Evolutionary conservation across 495 filamentous ascomycete species (phyloP).

Genomic region (Annulohypoxylon bovei): DNA sequence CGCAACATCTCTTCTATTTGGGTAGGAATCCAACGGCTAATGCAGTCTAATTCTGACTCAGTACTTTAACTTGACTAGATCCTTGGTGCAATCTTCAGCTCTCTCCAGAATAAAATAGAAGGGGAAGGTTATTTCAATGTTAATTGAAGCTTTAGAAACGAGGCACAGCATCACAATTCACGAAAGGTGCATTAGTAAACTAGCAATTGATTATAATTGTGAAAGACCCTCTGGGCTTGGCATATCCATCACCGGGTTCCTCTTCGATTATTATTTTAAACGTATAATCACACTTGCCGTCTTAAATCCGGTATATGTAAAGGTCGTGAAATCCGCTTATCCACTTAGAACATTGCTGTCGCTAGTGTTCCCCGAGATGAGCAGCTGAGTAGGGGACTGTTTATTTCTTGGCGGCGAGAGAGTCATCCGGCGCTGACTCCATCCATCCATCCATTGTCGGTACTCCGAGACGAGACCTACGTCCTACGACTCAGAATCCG

Average conservation of each 20-base stretch:
- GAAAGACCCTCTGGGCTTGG: not conserved
- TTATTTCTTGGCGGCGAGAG: not conserved
- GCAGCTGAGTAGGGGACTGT: not conserved
- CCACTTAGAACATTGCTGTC: not conserved
- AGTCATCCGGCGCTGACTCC: not conserved
- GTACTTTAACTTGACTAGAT: not conserved
- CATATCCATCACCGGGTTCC: not conserved
- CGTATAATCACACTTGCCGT: not conserved
- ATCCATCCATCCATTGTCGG: not conserved
- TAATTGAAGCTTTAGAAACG: not conserved
- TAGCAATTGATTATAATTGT: no score
- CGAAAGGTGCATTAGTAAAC: no score
- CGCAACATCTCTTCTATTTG: conserved; percentile 23
- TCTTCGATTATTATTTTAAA: not conserved
- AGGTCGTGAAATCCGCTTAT: not conserved
- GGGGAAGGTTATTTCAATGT: not conserved
- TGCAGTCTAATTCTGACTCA: not conserved
- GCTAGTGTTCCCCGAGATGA: not conserved
- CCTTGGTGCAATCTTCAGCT: not conserved
- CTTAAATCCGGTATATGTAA: not conserved
- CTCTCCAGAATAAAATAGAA: not conserved
- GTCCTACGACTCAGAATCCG: not conserved
- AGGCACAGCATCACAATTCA: no score
- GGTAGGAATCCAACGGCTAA: conserved; percentile 8
- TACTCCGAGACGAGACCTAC: not conserved